Evolutionary conservation across 139 green algal species (phyloP).

Genomic region (Micractinium sp.): DNA sequence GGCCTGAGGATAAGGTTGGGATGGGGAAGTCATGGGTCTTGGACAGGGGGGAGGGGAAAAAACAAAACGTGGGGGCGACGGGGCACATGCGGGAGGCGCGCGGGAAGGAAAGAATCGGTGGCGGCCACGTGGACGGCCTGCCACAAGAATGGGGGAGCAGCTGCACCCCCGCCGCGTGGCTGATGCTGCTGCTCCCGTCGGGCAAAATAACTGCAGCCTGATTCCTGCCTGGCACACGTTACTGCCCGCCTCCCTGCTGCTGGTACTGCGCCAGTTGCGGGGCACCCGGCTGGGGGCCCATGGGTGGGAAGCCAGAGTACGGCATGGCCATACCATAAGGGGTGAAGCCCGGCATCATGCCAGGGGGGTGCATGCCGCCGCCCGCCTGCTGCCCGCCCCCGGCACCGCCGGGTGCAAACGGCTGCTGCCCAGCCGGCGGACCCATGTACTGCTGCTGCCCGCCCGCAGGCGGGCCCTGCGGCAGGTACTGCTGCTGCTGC

Average conservation of each 20-base stretch:
- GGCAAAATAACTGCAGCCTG: too few species aligned
- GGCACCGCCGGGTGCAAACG: background rate
- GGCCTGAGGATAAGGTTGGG: too few species aligned
- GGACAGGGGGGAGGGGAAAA: too few species aligned
- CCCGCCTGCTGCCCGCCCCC: background rate
- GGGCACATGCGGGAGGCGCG: too few species aligned
- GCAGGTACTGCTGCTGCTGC: conserved; percentile 1
- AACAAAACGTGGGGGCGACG: too few species aligned
- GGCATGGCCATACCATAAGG: background rate
- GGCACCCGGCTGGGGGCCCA: too few species aligned
- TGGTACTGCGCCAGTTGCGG: background rate
- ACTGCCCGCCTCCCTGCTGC: background rate
- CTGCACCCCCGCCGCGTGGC: too few species aligned
- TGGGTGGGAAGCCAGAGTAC: background rate
- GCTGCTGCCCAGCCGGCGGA: background rate
- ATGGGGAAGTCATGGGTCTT: too few species aligned
- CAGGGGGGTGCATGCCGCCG: background rate
- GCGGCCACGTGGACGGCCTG: too few species aligned
- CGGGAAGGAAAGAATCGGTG: too few species aligned
- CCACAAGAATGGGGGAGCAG: too few species aligned
- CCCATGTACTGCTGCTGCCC: background rate
- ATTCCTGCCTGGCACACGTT: background rate
- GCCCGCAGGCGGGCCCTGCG: background rate
- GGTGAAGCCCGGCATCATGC: background rate
- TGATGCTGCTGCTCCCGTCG: too few species aligned